These are phyloP conservation scores for Kregervanrija pseudodelftensis DNA, from an alignment of 805 yeast species.

Conservation along the genomic window DNA sequence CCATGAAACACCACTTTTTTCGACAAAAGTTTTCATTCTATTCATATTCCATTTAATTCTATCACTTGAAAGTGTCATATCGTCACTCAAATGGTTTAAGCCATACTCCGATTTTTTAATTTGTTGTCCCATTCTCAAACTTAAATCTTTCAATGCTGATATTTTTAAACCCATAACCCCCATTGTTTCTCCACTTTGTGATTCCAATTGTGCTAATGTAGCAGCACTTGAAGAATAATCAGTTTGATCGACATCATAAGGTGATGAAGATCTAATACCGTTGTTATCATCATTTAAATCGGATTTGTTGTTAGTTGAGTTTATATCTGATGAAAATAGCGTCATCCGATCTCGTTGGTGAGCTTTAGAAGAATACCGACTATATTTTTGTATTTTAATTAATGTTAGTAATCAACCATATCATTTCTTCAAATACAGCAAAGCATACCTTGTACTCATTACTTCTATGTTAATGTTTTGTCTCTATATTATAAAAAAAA, in stretches of 20 bases:
- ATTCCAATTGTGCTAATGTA: slow-evolving; percentile 51
- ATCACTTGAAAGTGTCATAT: slow-evolving; percentile 28
- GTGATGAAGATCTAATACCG: not conserved
- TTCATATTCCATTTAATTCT: slow-evolving; percentile 46
- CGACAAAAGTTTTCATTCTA: slow-evolving; percentile 58
- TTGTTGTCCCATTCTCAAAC: slow-evolving; percentile 57
- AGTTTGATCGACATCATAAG: slow-evolving; percentile 29
- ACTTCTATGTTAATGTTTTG: not conserved
- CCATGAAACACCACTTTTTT: slow-evolving; percentile 56
- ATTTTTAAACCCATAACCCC: slow-evolving; percentile 48
- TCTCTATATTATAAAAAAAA: not conserved
- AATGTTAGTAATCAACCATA: slow-evolving; percentile 4
- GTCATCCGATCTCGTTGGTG: slow-evolving; percentile 7
- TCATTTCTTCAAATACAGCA: slow-evolving; percentile 5
- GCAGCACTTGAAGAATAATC: slow-evolving; percentile 40
- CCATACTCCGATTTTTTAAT: slow-evolving; percentile 33
- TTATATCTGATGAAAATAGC: slow-evolving; percentile 5
- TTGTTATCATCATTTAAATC: too few relatives aligned
- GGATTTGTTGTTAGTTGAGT: too few relatives aligned
- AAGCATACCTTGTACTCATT: slow-evolving; percentile 15
- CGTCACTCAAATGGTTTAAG: slow-evolving; percentile 21
- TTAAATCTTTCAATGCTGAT: slow-evolving; percentile 45
- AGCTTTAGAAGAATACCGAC: slow-evolving; percentile 7
- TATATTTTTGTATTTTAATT: not conserved
- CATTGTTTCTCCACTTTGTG: slow-evolving; percentile 58